Base-by-base conservation (phyloP, 2,329 filamentous ascomycete genomes). In the Pseudocercospora fuligena region DNA sequence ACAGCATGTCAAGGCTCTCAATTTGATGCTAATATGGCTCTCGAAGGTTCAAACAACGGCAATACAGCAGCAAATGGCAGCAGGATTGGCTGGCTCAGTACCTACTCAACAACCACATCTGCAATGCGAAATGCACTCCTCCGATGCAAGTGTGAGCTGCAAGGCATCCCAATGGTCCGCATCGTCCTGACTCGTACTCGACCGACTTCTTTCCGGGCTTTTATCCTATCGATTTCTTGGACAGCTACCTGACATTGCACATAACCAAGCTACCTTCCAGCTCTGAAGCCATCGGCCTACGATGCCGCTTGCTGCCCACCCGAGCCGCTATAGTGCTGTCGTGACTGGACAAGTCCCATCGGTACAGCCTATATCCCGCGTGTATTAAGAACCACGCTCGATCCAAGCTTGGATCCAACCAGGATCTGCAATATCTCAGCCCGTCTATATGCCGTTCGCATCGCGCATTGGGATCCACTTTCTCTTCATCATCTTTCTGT, bases 81-180 rank as follows among this genome's bases (percentile, higher is more conserved):
- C 29, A 31, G 29, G 29, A 31, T 8, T 31, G 6, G 6, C 29
- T 8, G 27, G 27, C 3, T n/a, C 23, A 29, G 51, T 25, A 54
- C 25, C 51, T 27, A 25, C 25, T 29, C 51, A 9, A 54, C 51
- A 29, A 54, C 51, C 51, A 54, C 51, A 54, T 54, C 51, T 54
- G 51, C 51, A 54, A 54, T 31, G 51, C 51, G 46, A 49, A 29
- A 54, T 54, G 51, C 51, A 25, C 4, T 49, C 46, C 46, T 49
- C 46, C 46, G 16, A 4, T 49, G 46, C 46, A 14, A 49, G 12
- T 27, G 25, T 25, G 12, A 14, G 7, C 49, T 53, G 49, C 49
- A 25, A 29, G 49, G 49, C 49, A 53, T 53, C 23, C 16, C 49
- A 29, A 53, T 53, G 11, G 3, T 54, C 46, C 21, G 21, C 46